A percentile compares a stretch with the other conserved stretches of the same genome.
These are phyloP conservation scores for Trichocomaceae sp. DNA, from an alignment of 2,329 filamentous ascomycete genomes.

Conservation along the genomic window DNA sequence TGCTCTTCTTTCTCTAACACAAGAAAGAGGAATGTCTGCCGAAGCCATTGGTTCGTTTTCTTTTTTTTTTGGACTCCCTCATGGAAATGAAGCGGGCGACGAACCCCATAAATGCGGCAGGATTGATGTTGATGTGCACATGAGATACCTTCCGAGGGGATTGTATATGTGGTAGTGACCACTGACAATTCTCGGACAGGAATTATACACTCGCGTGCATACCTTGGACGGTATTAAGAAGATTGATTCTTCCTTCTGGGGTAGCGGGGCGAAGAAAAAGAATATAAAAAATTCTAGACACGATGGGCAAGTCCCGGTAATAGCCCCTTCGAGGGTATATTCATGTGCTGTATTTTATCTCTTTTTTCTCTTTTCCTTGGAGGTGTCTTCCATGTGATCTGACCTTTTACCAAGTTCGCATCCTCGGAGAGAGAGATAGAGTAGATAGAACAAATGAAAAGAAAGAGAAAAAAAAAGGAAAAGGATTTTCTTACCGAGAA, in stretches of 20 bases:
- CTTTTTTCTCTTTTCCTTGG: constrained; percentile 16
- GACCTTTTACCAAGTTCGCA: constrained; percentile 43
- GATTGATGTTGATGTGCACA: neutral
- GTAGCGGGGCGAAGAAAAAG: no score
- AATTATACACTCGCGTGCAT: neutral
- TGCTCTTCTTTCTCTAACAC: neutral
- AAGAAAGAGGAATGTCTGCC: constrained; percentile 25
- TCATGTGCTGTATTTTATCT: neutral
- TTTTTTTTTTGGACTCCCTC: constrained; percentile 27
- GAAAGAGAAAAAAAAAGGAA: no score
- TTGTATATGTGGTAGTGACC: neutral
- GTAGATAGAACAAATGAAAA: neutral
- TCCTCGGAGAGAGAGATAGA: constrained; percentile 35
- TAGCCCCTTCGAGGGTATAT: constrained; percentile 10
- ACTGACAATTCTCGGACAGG: neutral
- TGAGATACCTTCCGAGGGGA: neutral
- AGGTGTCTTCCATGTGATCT: constrained; percentile 25
- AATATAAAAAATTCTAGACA: neutral
- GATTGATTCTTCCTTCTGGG: neutral
- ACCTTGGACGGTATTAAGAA: neutral
- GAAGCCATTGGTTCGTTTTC: constrained; percentile 38
- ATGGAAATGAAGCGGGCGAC: constrained; percentile 34
- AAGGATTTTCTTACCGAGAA: neutral
- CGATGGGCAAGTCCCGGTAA: neutral
- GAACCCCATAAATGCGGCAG: constrained; percentile 11